These are phyloP conservation scores for Gautieria morchelliformis DNA, from an alignment of 768 basidiomycete species.

Conservation along the genomic window DNA sequence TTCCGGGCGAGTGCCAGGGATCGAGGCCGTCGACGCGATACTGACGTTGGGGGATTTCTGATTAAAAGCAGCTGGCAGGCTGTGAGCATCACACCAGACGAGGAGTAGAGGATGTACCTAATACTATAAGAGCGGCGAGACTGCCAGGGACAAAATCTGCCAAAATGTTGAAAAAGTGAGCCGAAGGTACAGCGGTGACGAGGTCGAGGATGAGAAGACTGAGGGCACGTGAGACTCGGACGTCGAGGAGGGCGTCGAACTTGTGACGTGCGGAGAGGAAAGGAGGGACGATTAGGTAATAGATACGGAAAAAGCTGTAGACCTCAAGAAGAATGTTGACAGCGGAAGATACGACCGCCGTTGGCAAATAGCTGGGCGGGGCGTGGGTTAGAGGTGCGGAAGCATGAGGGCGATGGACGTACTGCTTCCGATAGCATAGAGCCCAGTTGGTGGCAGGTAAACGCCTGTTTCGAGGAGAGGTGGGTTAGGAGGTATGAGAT, in stretches of 20 bases:
- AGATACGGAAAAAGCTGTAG: slow-evolving; percentile 28
- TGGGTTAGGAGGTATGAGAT: too few species aligned
- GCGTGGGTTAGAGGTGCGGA: neutral
- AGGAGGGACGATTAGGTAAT: slow-evolving; percentile 18
- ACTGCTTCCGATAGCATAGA: slow-evolving; percentile 14
- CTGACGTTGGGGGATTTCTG: neutral
- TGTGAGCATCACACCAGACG: neutral
- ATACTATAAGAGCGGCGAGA: slow-evolving; percentile 30
- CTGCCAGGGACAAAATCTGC: slow-evolving; percentile 34
- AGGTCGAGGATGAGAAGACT: slow-evolving; percentile 36
- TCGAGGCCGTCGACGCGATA: slow-evolving; percentile 1
- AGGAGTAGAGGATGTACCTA: slow-evolving; percentile 22
- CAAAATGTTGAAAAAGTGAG: slow-evolving; percentile 24
- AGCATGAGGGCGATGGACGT: neutral
- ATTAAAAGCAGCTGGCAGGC: slow-evolving; percentile 15
- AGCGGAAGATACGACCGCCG: slow-evolving; percentile 26
- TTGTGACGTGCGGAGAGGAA: slow-evolving; percentile 14
- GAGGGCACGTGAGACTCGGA: slow-evolving; percentile 23
- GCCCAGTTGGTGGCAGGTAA: neutral
- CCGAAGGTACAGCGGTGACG: slow-evolving; percentile 29
- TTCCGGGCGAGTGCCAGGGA: slow-evolving; percentile 2
- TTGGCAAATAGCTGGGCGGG: slow-evolving; percentile 28
- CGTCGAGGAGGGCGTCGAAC: slow-evolving; percentile 19
- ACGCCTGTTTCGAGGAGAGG: neutral
- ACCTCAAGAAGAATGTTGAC: slow-evolving; percentile 29